Evolutionary conservation across 148 eudicot genomes (phyloP).

Genomic region (Chenopodium formosanum): DNA sequence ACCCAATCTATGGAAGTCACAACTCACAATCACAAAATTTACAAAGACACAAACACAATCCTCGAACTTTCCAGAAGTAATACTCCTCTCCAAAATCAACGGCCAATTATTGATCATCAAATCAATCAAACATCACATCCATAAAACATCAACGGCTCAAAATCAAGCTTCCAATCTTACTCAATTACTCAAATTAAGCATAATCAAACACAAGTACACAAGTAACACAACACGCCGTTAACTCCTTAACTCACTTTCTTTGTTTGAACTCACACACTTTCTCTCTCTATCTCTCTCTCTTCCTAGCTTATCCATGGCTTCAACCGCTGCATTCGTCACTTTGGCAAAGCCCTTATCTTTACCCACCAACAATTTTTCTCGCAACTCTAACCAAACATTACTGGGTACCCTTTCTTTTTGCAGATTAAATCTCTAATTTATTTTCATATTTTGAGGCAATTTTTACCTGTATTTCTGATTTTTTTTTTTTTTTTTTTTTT

Average conservation of each 20-base stretch:
- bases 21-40: no score
- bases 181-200: neutral
- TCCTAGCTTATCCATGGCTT: slow-evolving; percentile 58
- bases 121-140: neutral
- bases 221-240: slow-evolving; percentile 15
- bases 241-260: neutral
- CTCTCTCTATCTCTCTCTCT: slow-evolving; percentile 8
- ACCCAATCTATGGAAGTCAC: neutral
- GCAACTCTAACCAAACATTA: slow-evolving; percentile 29
- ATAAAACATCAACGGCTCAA: slow-evolving; percentile 4
- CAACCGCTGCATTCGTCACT: slow-evolving; percentile 39
- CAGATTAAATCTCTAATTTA: neutral
- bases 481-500: slow-evolving; percentile 23
- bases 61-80: slow-evolving; percentile 25
- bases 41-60: neutral
- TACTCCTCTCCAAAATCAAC: neutral
- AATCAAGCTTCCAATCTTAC: neutral
- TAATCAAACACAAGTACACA: neutral
- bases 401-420: slow-evolving; percentile 24
- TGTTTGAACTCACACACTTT: neutral
- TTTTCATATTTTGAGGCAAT: neutral
- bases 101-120: neutral
- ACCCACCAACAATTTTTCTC: slow-evolving; percentile 23
- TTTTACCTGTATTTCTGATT: neutral
- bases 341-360: slow-evolving; percentile 40